Evolutionary conservation across 768 basidiomycete species (phyloP), one percentile per base, ranked within the genome.

Genomic region (Lactarius akahatsu): DNA sequence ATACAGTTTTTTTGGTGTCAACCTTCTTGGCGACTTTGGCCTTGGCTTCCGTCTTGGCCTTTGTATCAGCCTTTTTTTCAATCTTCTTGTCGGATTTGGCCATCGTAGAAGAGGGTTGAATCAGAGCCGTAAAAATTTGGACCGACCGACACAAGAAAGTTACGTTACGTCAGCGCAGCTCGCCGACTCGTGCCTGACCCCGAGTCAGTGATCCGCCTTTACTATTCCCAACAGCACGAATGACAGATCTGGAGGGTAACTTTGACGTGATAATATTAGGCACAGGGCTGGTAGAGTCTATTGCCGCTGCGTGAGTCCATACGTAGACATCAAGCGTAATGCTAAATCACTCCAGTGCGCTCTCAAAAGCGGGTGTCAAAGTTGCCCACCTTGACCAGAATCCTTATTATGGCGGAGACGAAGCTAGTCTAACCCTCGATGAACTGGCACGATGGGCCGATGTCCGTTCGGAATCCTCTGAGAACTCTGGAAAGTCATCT

Each of bases 361-460:
- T 98, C 54, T 87, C 96, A 0, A 95, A 94, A 76, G 86, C 91
- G 58, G 94, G 94, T 54, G 87, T 90, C 76, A 90, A 85, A 67
- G 88, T 98, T 32, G 92, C 91, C 0, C 96, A 98, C 70, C 77
- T 98, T 68, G 96, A 98, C 75, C 77, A 81, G 20, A 91, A 95
- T 70, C 74, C 84, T 0, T 92, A 94, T 75, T 98, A 98, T 72
- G 96, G 96, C 55, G 88, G 82, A 16, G 80, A 87, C 57, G 86
- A 94, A 74, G 94, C 96, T 0, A 90, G 87, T 30, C 75, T 98
- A 32, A 88, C 90, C 0, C 78, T 96, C 1, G 86, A 92, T 63
- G 96, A 98, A 73, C 81, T 97, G 20, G 73, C 85, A 2, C 73
- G 81, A 55, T 96, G 92, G 93, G 83, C 85, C 11, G 81, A 87